Percentiles rank a stretch among this genome's conserved stretches.
Evolutionary conservation across 2,329 filamentous ascomycete genomes (phyloP).

Genomic region (Colletotrichum karsti): DNA sequence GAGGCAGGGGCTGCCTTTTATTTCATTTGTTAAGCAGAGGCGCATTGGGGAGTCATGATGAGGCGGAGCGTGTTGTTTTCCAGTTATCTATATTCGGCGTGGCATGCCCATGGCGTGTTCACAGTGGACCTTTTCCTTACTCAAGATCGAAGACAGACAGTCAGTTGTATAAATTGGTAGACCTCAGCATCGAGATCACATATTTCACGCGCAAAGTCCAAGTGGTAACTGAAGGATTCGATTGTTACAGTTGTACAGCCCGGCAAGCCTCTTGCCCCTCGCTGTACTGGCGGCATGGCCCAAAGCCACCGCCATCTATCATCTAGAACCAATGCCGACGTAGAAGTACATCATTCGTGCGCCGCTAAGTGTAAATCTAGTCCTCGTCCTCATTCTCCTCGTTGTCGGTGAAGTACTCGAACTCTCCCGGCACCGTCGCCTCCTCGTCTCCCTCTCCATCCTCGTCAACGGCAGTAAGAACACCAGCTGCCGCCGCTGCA

Average conservation of each 20-base stretch:
- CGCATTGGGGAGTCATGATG: neutral
- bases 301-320: constrained; percentile 10
- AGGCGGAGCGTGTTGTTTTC: neutral
- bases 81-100: neutral
- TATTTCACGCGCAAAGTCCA: neutral
- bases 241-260: constrained; percentile 18
- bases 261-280: neutral
- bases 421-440: constrained; percentile 74
- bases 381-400: constrained; percentile 54
- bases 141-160: too few relatives aligned
- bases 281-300: neutral
- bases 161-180: neutral
- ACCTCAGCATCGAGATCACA: too few relatives aligned
- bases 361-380: neutral
- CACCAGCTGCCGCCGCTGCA: constrained; percentile 78
- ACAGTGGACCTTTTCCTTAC: neutral
- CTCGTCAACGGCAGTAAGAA: constrained; percentile 89
- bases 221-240: neutral
- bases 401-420: constrained; percentile 80
- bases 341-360: neutral
- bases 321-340: constrained; percentile 6
- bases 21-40: neutral
- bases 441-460: constrained; percentile 79
- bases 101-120: neutral
- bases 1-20: neutral